Evolutionary conservation across 2,329 filamentous ascomycete species (phyloP).

Genomic region (Biscogniauxia sp.): DNA sequence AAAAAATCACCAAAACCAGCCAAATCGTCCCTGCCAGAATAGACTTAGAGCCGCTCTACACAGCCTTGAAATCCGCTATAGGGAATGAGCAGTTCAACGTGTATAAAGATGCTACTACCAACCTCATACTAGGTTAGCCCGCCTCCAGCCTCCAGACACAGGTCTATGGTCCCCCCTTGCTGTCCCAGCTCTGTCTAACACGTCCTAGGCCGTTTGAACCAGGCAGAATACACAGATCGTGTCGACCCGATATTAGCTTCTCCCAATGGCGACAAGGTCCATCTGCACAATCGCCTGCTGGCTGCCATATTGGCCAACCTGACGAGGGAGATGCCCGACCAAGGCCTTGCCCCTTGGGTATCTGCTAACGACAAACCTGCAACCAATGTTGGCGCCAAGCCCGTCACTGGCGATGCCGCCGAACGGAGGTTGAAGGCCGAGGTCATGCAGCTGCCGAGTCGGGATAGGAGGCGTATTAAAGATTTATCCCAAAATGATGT

Average conservation of each 20-base stretch:
- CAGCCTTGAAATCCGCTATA: conserved; percentile 58
- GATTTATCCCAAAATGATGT: conserved; percentile 63
- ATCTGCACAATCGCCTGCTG: conserved; percentile 67
- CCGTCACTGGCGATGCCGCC: conserved; percentile 62
- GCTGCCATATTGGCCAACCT: conserved; percentile 67
- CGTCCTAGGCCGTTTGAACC: conserved; percentile 58
- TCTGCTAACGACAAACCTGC: conserved; percentile 68
- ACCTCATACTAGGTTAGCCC: conserved; percentile 60
- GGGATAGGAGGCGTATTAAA: conserved; percentile 65
- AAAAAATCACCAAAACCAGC: conserved; percentile 57
- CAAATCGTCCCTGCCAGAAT: conserved; percentile 65
- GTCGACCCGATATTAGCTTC: conserved; percentile 61
- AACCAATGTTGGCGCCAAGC: conserved; percentile 56
- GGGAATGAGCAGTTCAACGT: conserved; percentile 59
- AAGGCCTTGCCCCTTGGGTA: conserved; percentile 67
- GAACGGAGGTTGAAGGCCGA: conserved; percentile 66
- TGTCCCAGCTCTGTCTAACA: conserved; percentile 28
- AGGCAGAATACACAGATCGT: conserved; percentile 56
- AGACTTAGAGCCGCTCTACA: conserved; percentile 65
- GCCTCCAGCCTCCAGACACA: background rate
- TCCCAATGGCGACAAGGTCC: conserved; percentile 56
- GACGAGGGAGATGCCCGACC: conserved; percentile 66
- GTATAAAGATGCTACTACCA: conserved; percentile 62
- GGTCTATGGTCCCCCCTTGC: background rate
- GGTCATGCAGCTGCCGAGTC: conserved; percentile 67